A percentile compares a stretch with the other conserved stretches of the same genome.
Evolutionary conservation across 2,329 filamentous ascomycete genomes (phyloP).

Genomic region (Colletotrichum aenigma): DNA sequence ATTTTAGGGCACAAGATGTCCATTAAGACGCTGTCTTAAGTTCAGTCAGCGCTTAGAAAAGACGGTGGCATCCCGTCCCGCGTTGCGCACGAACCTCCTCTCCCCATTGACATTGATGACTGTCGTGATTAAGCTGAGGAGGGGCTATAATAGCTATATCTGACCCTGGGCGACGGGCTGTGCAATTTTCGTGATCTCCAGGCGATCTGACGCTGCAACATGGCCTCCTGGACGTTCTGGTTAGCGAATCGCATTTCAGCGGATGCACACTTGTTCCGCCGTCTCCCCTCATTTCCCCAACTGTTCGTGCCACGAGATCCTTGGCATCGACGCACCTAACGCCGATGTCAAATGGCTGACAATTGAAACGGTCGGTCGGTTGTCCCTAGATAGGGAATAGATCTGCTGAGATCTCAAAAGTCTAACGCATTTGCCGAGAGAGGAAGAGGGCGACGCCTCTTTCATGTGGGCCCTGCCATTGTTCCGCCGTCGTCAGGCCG

Average conservation of each 20-base stretch:
- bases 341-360: slow-evolving; percentile 15
- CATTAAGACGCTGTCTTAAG: not conserved
- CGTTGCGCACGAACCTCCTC: not conserved
- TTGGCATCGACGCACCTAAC: not conserved
- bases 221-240: not conserved
- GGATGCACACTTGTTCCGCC: not conserved
- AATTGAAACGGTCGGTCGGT: slow-evolving; percentile 5
- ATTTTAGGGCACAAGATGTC: not conserved
- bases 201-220: slow-evolving; percentile 9
- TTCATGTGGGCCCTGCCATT: not conserved
- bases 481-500: not conserved
- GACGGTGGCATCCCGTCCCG: not conserved
- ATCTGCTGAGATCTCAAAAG: not conserved
- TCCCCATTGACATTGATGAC: not conserved
- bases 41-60: slow-evolving; percentile 1
- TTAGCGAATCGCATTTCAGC: slow-evolving; percentile 10
- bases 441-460: not conserved
- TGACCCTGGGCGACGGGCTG: not conserved
- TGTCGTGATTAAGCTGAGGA: not conserved
- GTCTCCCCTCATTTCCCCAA: not conserved
- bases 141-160: not conserved
- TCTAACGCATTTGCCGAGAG: not conserved
- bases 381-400: not conserved
- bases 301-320: slow-evolving; percentile 9
- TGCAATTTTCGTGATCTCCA: slow-evolving; percentile 1